Base-by-base conservation (phyloP, 768 basidiomycete genomes). In the Thelephora aurantiotincta region DNA sequence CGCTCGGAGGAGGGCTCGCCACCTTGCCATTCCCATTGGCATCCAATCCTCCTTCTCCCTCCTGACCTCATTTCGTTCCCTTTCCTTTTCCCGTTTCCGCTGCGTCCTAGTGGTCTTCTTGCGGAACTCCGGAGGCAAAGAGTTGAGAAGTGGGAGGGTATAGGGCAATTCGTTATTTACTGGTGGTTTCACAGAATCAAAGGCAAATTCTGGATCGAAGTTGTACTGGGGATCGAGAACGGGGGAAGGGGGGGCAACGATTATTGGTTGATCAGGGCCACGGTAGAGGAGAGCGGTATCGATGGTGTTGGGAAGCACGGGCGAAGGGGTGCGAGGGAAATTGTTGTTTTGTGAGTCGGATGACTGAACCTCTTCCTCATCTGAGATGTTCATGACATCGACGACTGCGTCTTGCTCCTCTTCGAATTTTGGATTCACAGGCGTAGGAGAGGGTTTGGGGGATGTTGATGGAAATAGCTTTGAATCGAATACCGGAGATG, bases 1-100 rank as follows among this genome's bases (percentile, higher is more conserved):
- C 26, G 82, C 77, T 49, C 71, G 73, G 26, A 91, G 61, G n/a
- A 71, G 68, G 2, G 83, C 85, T 20, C 77, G 72, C 88, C 87
- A 69, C 38, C 59, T 59, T 30, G 56, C 57, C 7, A 65, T 52
- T 37, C 65, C 64, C 46, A 90, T 60, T 68, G 74, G 77, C 18
- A 65, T 54, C 68, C 75, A 79, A 26, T 85, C 85, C 16, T 81
- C 78, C 50, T 63, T 61, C 52, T 70, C 74, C 61, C 57, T 71
- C 22, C 38, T 41, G 14, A 16, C 22, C 65, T 52, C 70, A 56
- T 55, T 62, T 54, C 64, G 66, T 16, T 73, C 71, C 30, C 59
- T 60, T 41, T 72, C 73, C 46, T 68, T 69, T 2, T 76, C 76
- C 34, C 71, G 75, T 53, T 77, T 74, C 44, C 70, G 68, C 42